These are phyloP conservation scores for Cucurbita argyrosperma DNA, from an alignment of 306 rosid species.

Conservation along the genomic window DNA sequence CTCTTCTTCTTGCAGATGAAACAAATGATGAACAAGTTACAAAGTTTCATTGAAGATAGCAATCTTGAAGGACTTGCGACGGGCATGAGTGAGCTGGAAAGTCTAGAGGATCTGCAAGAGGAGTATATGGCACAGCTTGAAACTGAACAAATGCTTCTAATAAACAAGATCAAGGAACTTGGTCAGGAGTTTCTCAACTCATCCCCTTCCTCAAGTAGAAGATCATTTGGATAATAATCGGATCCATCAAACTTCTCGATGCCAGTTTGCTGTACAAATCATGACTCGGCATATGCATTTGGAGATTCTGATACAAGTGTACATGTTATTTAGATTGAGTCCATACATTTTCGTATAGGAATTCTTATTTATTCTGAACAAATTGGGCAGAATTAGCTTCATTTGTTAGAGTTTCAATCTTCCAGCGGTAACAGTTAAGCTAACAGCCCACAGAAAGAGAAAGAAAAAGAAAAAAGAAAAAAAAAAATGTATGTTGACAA, in stretches of 20 bases:
- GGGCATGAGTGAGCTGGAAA: constrained; percentile 53
- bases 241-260: neutral
- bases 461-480: neutral
- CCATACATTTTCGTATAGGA: neutral
- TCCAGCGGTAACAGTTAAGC: neutral
- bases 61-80: constrained; percentile 57
- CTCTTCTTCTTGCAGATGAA: constrained; percentile 41
- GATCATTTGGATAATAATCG: constrained; percentile 8
- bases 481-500: neutral
- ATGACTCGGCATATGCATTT: neutral
- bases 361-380: neutral
- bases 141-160: constrained; percentile 72
- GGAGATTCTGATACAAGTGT: neutral
- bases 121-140: constrained; percentile 70
- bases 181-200: constrained; percentile 57
- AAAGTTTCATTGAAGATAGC: constrained; percentile 42
- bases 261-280: neutral
- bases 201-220: constrained; percentile 48
- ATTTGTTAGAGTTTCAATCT: neutral
- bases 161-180: constrained; percentile 70
- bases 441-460: neutral
- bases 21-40: constrained; percentile 48
- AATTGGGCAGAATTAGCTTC: neutral
- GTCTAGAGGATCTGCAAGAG: constrained; percentile 59
- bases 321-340: neutral